Percentiles rank a stretch among this genome's conserved stretches.
Conservation (phyloP, 1,139 yeast species). For the Yamadazyma triangularis region DNA sequence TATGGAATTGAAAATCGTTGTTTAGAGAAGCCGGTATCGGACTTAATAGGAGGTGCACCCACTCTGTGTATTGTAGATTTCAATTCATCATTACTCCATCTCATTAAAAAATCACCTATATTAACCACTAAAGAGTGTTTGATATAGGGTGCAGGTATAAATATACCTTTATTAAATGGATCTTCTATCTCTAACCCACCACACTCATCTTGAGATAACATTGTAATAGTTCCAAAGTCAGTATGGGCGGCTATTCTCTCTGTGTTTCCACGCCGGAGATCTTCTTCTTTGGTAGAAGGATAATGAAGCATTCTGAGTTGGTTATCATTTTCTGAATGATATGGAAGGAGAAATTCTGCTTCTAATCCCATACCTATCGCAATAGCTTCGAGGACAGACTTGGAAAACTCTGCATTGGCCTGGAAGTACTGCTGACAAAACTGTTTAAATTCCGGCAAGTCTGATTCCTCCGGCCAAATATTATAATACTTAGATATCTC, state of each 20-base stretch:
- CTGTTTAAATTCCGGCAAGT: constrained; percentile 13
- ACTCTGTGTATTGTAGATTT: constrained; percentile 26
- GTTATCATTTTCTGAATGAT: constrained; percentile 22
- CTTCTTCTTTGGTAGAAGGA: constrained; percentile 15
- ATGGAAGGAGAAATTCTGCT: constrained; percentile 15
- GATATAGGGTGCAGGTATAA: constrained; percentile 20
- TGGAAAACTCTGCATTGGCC: constrained; percentile 1
- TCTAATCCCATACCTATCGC: constrained; percentile 19
- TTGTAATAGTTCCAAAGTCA: constrained; percentile 23
- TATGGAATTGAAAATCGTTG: constrained; percentile 22
- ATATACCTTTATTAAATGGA: constrained; percentile 19
- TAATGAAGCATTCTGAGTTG: constrained; percentile 20
- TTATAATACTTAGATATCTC: constrained; percentile 10
- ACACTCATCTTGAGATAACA: constrained; percentile 21
- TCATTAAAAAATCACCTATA: constrained; percentile 27
- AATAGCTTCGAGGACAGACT: constrained; percentile 3
- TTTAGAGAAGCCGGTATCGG: constrained; percentile 13
- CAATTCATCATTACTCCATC: constrained; percentile 23
- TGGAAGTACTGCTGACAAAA: constrained; percentile 13
- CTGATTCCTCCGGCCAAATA: constrained; percentile 20
- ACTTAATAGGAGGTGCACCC: constrained; percentile 12
- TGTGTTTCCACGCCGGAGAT: constrained; percentile 10
- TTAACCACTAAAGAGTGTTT: constrained; percentile 24
- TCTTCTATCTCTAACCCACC: constrained; percentile 25
- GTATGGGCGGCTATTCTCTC: constrained; percentile 31